Evolutionary conservation across 139 green algal genomes (phyloP).

Genomic region (Chlorella sp.): DNA sequence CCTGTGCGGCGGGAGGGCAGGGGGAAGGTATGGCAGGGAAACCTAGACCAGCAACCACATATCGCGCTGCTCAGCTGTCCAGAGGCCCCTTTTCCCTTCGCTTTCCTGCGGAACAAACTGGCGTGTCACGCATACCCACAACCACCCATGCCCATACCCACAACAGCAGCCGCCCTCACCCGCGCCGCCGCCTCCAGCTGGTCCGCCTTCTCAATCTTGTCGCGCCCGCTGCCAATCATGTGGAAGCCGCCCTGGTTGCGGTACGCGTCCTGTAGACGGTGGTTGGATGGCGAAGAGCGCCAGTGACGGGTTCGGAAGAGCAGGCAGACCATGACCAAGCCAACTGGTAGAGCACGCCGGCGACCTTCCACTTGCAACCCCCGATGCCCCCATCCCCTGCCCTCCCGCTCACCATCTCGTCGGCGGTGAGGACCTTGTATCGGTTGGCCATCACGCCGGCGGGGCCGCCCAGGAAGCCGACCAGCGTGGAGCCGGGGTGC

Average conservation of each 20-base stretch:
- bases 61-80: too few species aligned
- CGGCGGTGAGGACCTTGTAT: slow-evolving; percentile 32
- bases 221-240: slow-evolving; percentile 65
- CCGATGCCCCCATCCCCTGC: not conserved
- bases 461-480: slow-evolving; percentile 54
- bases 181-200: slow-evolving; percentile 47
- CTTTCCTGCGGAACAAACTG: too few species aligned
- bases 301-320: not conserved
- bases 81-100: too few species aligned
- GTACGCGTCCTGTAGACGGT: slow-evolving; percentile 51
- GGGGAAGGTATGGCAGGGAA: too few species aligned
- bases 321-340: not conserved
- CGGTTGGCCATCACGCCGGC: slow-evolving; percentile 36
- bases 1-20: not conserved
- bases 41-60: too few species aligned
- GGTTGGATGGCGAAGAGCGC: not conserved
- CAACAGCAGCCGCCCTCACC: too few species aligned
- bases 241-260: slow-evolving; percentile 77
- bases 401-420: slow-evolving; percentile 27
- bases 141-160: too few species aligned
- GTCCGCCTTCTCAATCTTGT: slow-evolving; percentile 69
- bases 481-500: slow-evolving; percentile 42
- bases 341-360: not conserved
- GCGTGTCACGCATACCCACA: too few species aligned
- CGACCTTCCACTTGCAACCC: not conserved